Base-by-base conservation (phyloP, 75 land plant species). In the Larix kaempferi region DNA sequence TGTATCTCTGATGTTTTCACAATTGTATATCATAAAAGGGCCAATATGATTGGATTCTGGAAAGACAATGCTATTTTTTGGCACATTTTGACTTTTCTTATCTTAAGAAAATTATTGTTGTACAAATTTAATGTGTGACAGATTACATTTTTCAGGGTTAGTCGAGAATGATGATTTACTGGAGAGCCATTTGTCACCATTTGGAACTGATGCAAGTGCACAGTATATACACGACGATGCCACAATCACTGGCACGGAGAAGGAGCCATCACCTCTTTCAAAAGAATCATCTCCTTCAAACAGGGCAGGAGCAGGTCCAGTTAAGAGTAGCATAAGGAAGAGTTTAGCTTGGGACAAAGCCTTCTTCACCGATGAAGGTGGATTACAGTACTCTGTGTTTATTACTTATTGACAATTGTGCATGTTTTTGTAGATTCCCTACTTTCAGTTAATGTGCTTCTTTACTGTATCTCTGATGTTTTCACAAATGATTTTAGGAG, bases 321-420 rank as follows among this genome's bases (percentile, higher is more conserved):
- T 80, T 23, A 86, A 76, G 73, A 85, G 65, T 74, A 92, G 88
- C 64, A 77, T 94, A 79, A 89, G 97, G 5, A 90, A 94, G 78
- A 92, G 95, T 80, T 77, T 94, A 73, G 98, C 98, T 6, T 94
- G 98, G 98, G 89, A 94, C 73, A 94, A 82, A 75, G 97, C 97
- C 8, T 94, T 94, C 76, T 91, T 92, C 63, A 92, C 94, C 10
- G 86, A 84, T 80, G 97, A 86, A 86, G 97, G 97, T 88, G 19
- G 22, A n/a, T n/a, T 52, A 49, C 54, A 49, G 54, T 49, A 49
- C 12, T 49, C 10, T 49, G 54, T 49, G 54, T 49, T 49, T 49
- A 4, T 44, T 44, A 44, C 52, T 49, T 49, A 8, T 49, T n/a
- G n/a, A n/a, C n/a, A n/a, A n/a, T n/a, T 49, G 11, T 49, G 11